Conservation (phyloP, 2,329 filamentous ascomycete genomes). For the Tolypocladium inflatum region DNA sequence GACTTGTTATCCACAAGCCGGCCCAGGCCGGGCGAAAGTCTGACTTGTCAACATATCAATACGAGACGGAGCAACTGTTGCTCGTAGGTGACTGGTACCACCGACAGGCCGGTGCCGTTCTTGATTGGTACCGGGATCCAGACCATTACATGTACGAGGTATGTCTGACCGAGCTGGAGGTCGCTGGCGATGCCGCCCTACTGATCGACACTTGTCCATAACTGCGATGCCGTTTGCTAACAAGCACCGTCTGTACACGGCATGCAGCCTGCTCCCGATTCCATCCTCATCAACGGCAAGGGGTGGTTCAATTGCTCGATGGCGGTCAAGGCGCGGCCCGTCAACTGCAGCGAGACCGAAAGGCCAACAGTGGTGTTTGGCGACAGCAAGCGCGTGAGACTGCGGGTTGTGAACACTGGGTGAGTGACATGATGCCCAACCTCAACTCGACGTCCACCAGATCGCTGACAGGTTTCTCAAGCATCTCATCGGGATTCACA, state of each 20-base stretch:
- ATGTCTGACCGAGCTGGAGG: not conserved
- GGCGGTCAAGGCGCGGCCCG: slow-evolving; percentile 7
- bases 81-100: slow-evolving; percentile 31
- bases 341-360: slow-evolving; percentile 5
- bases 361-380: slow-evolving; percentile 4
- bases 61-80: slow-evolving; percentile 22
- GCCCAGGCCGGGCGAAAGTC: slow-evolving; percentile 17
- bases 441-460: not conserved
- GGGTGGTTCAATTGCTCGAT: slow-evolving; percentile 11
- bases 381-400: slow-evolving; percentile 4
- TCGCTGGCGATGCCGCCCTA: too few relatives aligned
- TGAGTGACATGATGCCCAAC: not conserved
- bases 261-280: slow-evolving; percentile 24
- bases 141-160: slow-evolving; percentile 9
- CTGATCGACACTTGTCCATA: not conserved
- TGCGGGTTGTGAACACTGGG: slow-evolving; percentile 11
- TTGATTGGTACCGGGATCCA: slow-evolving; percentile 11
- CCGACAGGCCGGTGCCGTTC: slow-evolving; percentile 21
- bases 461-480: not conserved
- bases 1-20: slow-evolving; percentile 24
- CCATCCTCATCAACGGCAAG: slow-evolving; percentile 28
- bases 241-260: slow-evolving; percentile 13
- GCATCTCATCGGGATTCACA: slow-evolving; percentile 4
- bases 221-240: slow-evolving; percentile 15
- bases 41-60: slow-evolving; percentile 9